Conservation (phyloP, 345 rosid genomes). For the Hibiscus syriacus region DNA sequence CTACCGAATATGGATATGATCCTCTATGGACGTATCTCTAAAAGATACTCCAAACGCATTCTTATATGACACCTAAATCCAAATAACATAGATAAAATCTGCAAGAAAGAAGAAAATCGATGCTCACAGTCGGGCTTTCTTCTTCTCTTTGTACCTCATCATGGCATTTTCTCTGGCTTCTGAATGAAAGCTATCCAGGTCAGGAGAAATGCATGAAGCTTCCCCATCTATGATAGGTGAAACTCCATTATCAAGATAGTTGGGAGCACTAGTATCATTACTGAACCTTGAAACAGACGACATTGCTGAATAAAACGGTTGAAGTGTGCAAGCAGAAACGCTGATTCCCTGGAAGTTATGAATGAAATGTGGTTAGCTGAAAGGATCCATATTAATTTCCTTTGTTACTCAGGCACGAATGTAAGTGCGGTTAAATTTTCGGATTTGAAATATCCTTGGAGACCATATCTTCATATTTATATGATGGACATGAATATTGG, state of each 20-base stretch:
- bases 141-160: conserved; percentile 56
- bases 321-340: neutral
- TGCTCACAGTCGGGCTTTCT: conserved; percentile 51
- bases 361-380: neutral
- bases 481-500: no score
- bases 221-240: conserved; percentile 22
- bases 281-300: conserved; percentile 12
- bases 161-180: conserved; percentile 41
- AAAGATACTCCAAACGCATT: neutral
- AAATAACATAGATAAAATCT: neutral
- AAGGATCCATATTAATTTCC: neutral
- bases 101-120: conserved; percentile 11
- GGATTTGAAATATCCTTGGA: no score
- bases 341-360: neutral
- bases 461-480: no score
- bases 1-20: neutral
- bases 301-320: conserved; percentile 7
- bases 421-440: no score
- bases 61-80: neutral
- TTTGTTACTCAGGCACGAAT: neutral
- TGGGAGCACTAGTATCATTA: conserved; percentile 3
- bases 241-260: conserved; percentile 30
- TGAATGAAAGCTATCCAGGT: conserved; percentile 23
- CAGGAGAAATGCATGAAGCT: conserved; percentile 26
- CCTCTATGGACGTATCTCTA: neutral